Base-by-base conservation (phyloP, 2,329 filamentous ascomycete species). In the Clathrospora elynae region DNA sequence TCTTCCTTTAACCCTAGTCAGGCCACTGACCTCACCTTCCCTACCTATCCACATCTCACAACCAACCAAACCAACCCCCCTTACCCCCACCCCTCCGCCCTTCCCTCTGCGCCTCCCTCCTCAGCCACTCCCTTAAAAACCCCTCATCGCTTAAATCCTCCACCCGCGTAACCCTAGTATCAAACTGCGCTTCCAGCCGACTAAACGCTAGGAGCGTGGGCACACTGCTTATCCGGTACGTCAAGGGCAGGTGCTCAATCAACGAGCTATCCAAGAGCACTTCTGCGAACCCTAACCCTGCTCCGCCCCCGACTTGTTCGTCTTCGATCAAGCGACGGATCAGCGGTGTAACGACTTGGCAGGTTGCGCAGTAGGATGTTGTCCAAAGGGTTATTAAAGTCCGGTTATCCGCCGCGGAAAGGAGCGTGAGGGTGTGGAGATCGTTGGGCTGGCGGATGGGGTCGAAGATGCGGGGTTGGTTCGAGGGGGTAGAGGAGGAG, bases 191-290 rank as follows among this genome's bases (percentile, higher is more conserved):
- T 51, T 79, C 77, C 41, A 73, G 68, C 12, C 76, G 64, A 49
- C 75, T 74, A 49, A 79, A 79, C 0, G 76, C 71, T 35, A 79
- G 57, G 22, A 79, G 47, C 8, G 75, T 78, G 1, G 77, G 77
- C 53, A 78, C 71, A 12, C 68, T 71, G 35, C 31, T 19, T 45
- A 72, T 67, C 49, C 67, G 61, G 51, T 75, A 78, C 40, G 63
- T 64, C 24, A 75, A 55, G 0, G 65, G 66, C 50, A 71, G 54
- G 35, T 62, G 73, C 4, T 71, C 74, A 22, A 78, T 66, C 42
- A 73, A 63, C 1, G 70, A 70, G 11, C 64, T 66, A 49, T 79
- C 77, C 53, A 78, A 65, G 49, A 78, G 71, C 4, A 79, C 71
- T 44, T 78, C 75, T 0, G 69, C 75, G 40, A 70, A 78, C 2